Evolutionary conservation across 2,329 filamentous ascomycete species (phyloP).

Genomic region (Fusarium sp.): DNA sequence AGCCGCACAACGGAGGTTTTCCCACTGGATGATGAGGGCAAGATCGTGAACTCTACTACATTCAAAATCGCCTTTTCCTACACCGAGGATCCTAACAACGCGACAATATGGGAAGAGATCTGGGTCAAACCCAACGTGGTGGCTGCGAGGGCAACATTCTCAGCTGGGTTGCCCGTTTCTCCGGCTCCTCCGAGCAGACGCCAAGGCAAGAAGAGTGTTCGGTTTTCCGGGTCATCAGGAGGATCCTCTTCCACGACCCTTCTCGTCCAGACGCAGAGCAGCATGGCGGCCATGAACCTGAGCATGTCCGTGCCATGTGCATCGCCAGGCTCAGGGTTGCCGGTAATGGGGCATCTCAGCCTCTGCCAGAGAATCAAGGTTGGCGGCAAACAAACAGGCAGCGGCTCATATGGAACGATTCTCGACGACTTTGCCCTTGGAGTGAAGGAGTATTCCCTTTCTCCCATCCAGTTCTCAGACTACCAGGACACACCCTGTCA

Average conservation of each 20-base stretch:
- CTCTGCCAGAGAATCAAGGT: not conserved
- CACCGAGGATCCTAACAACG: fast-evolving
- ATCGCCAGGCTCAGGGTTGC: not conserved
- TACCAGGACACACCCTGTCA: fast-evolving
- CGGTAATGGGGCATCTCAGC: not conserved
- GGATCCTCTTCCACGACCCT: not conserved
- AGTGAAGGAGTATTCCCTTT: not conserved
- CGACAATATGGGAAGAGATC: not conserved
- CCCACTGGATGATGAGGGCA: fast-evolving
- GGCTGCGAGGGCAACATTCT: not conserved
- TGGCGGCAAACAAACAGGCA: not conserved
- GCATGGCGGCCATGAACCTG: not conserved
- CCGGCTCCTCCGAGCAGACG: no score
- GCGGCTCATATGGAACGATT: not conserved
- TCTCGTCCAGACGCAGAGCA: not conserved
- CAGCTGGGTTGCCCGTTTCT: not conserved
- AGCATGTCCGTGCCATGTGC: not conserved
- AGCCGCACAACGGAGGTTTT: not conserved
- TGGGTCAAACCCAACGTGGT: fast-evolving
- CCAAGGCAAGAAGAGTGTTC: not conserved
- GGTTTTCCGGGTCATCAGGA: fast-evolving
- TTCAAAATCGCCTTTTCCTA: not conserved
- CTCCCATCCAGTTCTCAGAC: not conserved
- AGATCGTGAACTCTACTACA: fast-evolving
- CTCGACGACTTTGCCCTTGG: not conserved